Evolutionary conservation across 2,329 filamentous ascomycete species (phyloP).

Genomic region (Trichophyton rubrum): DNA sequence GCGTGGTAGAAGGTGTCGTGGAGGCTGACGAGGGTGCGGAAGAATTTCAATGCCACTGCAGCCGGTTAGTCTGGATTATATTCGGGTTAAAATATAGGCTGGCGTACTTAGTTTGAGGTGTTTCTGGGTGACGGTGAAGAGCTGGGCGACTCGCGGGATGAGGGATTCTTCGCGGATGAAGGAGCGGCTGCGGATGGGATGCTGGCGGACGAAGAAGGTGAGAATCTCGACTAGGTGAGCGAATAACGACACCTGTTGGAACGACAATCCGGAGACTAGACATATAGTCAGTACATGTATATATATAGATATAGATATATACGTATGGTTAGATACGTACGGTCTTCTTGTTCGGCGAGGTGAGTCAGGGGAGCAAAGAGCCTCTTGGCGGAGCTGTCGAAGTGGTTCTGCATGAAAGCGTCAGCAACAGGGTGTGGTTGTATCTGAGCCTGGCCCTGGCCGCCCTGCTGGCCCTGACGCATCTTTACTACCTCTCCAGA

Average conservation of each 20-base stretch:
- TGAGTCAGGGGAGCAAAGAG: slow-evolving; percentile 79
- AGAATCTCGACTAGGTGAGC: slow-evolving; percentile 85
- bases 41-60: slow-evolving; percentile 78
- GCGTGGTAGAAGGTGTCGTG: slow-evolving; percentile 87
- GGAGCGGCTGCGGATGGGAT: slow-evolving; percentile 72
- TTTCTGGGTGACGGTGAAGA: slow-evolving; percentile 75
- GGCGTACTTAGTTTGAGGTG: slow-evolving; percentile 68
- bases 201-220: slow-evolving; percentile 85
- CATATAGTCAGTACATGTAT: neutral
- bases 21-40: slow-evolving; percentile 70
- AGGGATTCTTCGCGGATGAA: slow-evolving; percentile 75
- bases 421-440: slow-evolving; percentile 61
- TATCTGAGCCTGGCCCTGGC: neutral
- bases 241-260: slow-evolving; percentile 80
- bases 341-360: slow-evolving; percentile 51
- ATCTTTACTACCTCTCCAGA: slow-evolving; percentile 59
- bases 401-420: slow-evolving; percentile 75
- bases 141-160: slow-evolving; percentile 64
- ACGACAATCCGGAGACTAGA: slow-evolving; percentile 56
- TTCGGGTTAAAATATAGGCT: neutral
- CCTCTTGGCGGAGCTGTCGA: slow-evolving; percentile 71
- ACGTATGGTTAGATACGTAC: slow-evolving; percentile 28
- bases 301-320: slow-evolving; percentile 11
- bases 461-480: slow-evolving; percentile 32
- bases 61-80: neutral